phyloP scores from a whole-genome alignment of 768 basidiomycete genomes.

The Nidula microcarpa region DNA sequence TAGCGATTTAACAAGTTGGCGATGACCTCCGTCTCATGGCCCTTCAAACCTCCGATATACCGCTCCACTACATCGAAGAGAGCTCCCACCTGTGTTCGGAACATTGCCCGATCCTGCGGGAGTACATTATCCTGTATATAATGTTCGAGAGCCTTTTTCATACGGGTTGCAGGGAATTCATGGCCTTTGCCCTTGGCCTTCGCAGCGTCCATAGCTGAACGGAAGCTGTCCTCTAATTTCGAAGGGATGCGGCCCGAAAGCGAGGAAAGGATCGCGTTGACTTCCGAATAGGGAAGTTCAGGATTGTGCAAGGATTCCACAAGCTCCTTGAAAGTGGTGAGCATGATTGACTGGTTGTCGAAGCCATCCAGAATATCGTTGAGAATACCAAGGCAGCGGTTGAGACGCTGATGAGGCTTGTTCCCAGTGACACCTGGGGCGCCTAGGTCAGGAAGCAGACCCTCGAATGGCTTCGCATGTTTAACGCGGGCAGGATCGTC shows the following conservation, averaged over 20 bases:
- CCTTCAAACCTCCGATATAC: constrained; percentile 80
- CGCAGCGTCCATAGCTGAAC: constrained; percentile 72
- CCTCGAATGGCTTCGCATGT: constrained; percentile 98
- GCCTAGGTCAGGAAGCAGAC: constrained; percentile 86
- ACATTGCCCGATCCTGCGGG: constrained; percentile 76
- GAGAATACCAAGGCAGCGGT: constrained; percentile 69
- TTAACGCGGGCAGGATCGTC: constrained; percentile 96
- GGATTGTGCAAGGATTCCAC: constrained; percentile 77
- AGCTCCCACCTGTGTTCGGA: constrained; percentile 66
- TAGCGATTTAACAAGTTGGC: constrained; percentile 78
- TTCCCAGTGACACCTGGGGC: constrained; percentile 80
- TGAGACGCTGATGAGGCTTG: constrained; percentile 86
- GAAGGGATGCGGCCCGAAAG: constrained; percentile 91
- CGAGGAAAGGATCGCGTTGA: constrained; percentile 77
- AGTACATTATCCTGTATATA: constrained; percentile 79
- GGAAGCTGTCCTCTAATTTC: constrained; percentile 86
- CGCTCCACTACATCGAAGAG: constrained; percentile 76
- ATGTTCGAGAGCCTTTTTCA: constrained; percentile 85
- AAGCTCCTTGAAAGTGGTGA: constrained; percentile 82
- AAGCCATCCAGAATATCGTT: constrained; percentile 94
- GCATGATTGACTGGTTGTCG: constrained; percentile 94
- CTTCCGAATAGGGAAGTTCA: constrained; percentile 87
- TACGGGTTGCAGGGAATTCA: constrained; percentile 88
- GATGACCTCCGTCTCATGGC: constrained; percentile 78
- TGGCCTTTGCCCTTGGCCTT: constrained; percentile 67